Conservation (phyloP, 1,139 yeast genomes). For the Barnettozyma hawaiiensis region DNA sequence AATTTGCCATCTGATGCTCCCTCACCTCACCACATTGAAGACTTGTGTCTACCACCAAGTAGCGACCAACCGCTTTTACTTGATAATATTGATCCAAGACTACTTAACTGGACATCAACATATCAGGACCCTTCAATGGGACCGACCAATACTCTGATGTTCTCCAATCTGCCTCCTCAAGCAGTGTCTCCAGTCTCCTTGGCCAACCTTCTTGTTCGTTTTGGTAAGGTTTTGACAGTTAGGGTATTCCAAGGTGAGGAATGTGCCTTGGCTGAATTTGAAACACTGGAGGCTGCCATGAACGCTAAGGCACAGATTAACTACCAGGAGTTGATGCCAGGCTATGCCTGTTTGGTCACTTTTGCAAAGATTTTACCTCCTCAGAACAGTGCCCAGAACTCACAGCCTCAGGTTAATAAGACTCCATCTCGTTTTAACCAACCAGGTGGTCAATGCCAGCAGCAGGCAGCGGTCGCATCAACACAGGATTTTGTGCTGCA, state of each 20-base stretch:
- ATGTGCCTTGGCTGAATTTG: slow-evolving; percentile 71
- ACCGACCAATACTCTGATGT: slow-evolving; percentile 70
- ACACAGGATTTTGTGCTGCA: slow-evolving; percentile 21
- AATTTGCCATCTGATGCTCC: neutral
- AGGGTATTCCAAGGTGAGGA: slow-evolving; percentile 49
- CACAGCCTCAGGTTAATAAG: slow-evolving; percentile 9
- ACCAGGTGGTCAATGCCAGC: neutral
- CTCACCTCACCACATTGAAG: neutral
- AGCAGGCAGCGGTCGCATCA: slow-evolving; percentile 17
- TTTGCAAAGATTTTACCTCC: slow-evolving; percentile 56
- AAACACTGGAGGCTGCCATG: slow-evolving; percentile 67
- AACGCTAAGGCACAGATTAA: slow-evolving; percentile 69
- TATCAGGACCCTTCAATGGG: slow-evolving; percentile 65
- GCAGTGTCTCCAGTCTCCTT: slow-evolving; percentile 40
- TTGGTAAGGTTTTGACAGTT: slow-evolving; percentile 53
- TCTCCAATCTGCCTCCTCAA: slow-evolving; percentile 67
- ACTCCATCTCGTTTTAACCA: neutral
- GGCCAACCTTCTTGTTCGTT: slow-evolving; percentile 42
- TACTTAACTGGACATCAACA: slow-evolving; percentile 50
- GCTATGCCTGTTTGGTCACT: slow-evolving; percentile 57
- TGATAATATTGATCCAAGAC: slow-evolving; percentile 52
- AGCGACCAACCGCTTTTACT: slow-evolving; percentile 33
- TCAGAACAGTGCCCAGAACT: slow-evolving; percentile 12
- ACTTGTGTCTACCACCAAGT: neutral
- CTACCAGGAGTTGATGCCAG: slow-evolving; percentile 78